Evolutionary conservation across 2,329 filamentous ascomycete genomes (phyloP).

Genomic region (Alternaria sp.): DNA sequence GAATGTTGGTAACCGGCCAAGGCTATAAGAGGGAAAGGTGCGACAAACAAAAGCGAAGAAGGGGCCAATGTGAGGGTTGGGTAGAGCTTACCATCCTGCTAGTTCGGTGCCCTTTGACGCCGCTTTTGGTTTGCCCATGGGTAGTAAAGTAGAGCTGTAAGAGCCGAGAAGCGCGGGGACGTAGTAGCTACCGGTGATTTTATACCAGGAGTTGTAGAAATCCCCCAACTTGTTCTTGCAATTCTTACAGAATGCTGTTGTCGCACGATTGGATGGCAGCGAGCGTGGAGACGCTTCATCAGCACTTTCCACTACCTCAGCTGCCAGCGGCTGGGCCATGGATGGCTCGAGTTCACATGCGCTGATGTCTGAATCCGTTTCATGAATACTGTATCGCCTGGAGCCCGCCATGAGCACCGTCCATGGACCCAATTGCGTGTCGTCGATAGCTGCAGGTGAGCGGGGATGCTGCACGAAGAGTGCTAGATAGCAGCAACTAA

Average conservation of each 20-base stretch:
- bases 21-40: slow-evolving; percentile 41
- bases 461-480: slow-evolving; percentile 11
- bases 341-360: slow-evolving; percentile 24
- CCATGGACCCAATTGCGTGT: slow-evolving; percentile 7
- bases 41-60: slow-evolving; percentile 20
- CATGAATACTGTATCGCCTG: slow-evolving; percentile 10
- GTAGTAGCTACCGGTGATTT: slow-evolving; percentile 48
- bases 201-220: slow-evolving; percentile 52
- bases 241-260: slow-evolving; percentile 41
- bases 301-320: slow-evolving; percentile 22
- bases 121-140: slow-evolving; percentile 38
- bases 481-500: slow-evolving; percentile 4
- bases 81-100: slow-evolving; percentile 52
- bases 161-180: slow-evolving; percentile 47
- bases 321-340: slow-evolving; percentile 15
- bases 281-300: slow-evolving; percentile 25
- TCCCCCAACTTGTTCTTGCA: slow-evolving; percentile 44
- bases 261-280: slow-evolving; percentile 32
- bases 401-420: slow-evolving; percentile 5
- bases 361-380: slow-evolving; percentile 11
- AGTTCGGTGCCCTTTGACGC: slow-evolving; percentile 44
- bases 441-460: slow-evolving; percentile 7
- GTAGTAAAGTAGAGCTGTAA: slow-evolving; percentile 42
- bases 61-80: slow-evolving; percentile 25
- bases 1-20: slow-evolving; percentile 34